Evolutionary conservation across 176 grass and related monocot genomes (phyloP).

Genomic region (Poa pratensis): DNA sequence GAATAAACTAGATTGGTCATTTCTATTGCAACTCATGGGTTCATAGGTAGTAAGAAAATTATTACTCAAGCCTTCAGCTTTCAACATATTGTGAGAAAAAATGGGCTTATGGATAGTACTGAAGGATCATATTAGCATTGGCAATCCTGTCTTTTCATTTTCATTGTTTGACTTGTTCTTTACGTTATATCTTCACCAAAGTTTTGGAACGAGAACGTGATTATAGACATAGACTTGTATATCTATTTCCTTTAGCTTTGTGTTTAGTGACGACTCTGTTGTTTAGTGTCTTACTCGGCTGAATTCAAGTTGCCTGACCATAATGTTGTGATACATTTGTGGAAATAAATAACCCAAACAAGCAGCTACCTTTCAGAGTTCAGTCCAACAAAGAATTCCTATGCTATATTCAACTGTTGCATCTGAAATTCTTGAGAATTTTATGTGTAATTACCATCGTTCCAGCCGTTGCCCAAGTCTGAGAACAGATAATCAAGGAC

Average conservation of each 20-base stretch:
- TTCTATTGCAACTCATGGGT: background rate
- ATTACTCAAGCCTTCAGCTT: background rate
- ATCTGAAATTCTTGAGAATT: background rate
- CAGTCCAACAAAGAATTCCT: constrained; percentile 16
- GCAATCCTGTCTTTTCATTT: background rate
- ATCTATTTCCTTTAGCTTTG: constrained; percentile 6
- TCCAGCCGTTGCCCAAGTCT: background rate
- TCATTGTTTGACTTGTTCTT: background rate
- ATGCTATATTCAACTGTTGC: background rate
- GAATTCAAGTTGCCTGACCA: background rate
- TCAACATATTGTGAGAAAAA: constrained; percentile 9
- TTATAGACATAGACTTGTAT: background rate
- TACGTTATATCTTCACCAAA: background rate
- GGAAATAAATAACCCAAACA: background rate
- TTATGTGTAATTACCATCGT: background rate
- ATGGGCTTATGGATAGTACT: background rate
- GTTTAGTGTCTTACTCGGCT: background rate
- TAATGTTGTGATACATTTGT: background rate
- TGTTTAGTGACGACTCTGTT: background rate
- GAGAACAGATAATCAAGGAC: constrained; percentile 25
- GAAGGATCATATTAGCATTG: background rate
- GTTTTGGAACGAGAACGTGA: constrained; percentile 3
- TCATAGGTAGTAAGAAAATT: background rate
- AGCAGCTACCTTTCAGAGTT: constrained; percentile 12
- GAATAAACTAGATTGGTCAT: background rate